phyloP scores from a whole-genome alignment of 495 filamentous ascomycete species.

The Annulohypoxylon stygium region DNA sequence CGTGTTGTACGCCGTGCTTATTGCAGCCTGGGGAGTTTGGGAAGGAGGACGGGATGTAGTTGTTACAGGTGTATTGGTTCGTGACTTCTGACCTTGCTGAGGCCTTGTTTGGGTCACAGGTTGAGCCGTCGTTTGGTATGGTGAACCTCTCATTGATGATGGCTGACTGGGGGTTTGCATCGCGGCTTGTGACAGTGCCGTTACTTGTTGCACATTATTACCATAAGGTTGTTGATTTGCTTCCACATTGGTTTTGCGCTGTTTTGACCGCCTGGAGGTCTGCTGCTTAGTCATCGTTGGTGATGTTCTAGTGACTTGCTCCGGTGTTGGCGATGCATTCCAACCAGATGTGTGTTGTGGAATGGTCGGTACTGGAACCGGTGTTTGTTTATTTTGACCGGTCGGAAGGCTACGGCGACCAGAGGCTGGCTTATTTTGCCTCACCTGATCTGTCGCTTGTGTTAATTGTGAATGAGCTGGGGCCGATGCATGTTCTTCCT shows the following conservation, averaged over 20 bases:
- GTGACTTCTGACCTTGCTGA: slow-evolving; percentile 45
- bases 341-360: slow-evolving; percentile 37
- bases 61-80: slow-evolving; percentile 42
- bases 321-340: slow-evolving; percentile 34
- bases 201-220: slow-evolving; percentile 30
- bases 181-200: slow-evolving; percentile 29
- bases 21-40: slow-evolving; percentile 38
- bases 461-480: slow-evolving; percentile 13
- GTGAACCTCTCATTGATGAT: slow-evolving; percentile 41
- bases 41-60: slow-evolving; percentile 42
- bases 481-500: slow-evolving; percentile 16
- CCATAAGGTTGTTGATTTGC: slow-evolving; percentile 31
- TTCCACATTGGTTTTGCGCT: slow-evolving; percentile 41
- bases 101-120: slow-evolving; percentile 32
- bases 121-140: slow-evolving; percentile 43
- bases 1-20: slow-evolving; percentile 35
- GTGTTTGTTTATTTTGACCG: slow-evolving; percentile 40
- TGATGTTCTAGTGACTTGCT: slow-evolving; percentile 28
- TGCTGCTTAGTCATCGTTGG: slow-evolving; percentile 36
- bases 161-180: slow-evolving; percentile 34
- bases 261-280: slow-evolving; percentile 35
- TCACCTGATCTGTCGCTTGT: slow-evolving; percentile 23
- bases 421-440: slow-evolving; percentile 22
- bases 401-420: slow-evolving; percentile 45
- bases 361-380: slow-evolving; percentile 33